These are phyloP conservation scores for Alternaria triticimaculans DNA, from an alignment of 2,329 filamentous ascomycete genomes.

Conservation along the genomic window DNA sequence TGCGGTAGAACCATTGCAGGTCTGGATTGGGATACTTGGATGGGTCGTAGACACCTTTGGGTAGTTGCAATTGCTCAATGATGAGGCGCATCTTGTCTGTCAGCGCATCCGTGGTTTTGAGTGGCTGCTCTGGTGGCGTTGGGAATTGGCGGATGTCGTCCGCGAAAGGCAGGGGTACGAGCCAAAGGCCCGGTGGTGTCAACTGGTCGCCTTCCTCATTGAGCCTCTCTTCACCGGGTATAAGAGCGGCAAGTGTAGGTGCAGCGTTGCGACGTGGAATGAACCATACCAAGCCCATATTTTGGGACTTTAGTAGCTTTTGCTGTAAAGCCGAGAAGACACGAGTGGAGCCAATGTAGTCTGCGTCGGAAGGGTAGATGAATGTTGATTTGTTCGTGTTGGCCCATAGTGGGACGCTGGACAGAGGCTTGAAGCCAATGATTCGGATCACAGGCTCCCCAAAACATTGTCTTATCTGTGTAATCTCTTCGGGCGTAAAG, in stretches of 20 bases:
- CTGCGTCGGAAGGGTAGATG: conserved; percentile 91
- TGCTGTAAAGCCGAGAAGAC: conserved; percentile 91
- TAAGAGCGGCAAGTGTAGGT: conserved; percentile 79
- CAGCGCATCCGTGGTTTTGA: conserved; percentile 66
- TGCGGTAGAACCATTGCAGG: conserved; percentile 96
- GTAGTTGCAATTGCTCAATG: conserved; percentile 85
- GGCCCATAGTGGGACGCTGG: conserved; percentile 79
- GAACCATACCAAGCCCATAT: conserved; percentile 89
- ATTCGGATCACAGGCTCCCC: conserved; percentile 84
- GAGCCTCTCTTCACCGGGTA: conserved; percentile 73
- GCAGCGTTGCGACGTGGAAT: conserved; percentile 80
- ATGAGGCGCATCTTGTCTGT: conserved; percentile 83
- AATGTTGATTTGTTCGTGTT: conserved; percentile 87
- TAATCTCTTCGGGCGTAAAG: conserved; percentile 85
- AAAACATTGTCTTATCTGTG: conserved; percentile 73
- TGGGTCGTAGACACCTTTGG: conserved; percentile 83
- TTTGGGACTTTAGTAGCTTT: conserved; percentile 79
- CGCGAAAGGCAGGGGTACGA: conserved; percentile 84
- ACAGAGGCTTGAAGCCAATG: conserved; percentile 89
- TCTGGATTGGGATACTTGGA: conserved; percentile 88
- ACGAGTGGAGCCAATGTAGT: conserved; percentile 87
- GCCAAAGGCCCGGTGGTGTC: conserved; percentile 84
- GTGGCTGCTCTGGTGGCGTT: conserved; percentile 59
- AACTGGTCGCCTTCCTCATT: conserved; percentile 71
- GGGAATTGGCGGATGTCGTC: conserved; percentile 85